phyloP scores from a whole-genome alignment of 2,329 filamentous ascomycete species.

The Alternaria consortialis region DNA sequence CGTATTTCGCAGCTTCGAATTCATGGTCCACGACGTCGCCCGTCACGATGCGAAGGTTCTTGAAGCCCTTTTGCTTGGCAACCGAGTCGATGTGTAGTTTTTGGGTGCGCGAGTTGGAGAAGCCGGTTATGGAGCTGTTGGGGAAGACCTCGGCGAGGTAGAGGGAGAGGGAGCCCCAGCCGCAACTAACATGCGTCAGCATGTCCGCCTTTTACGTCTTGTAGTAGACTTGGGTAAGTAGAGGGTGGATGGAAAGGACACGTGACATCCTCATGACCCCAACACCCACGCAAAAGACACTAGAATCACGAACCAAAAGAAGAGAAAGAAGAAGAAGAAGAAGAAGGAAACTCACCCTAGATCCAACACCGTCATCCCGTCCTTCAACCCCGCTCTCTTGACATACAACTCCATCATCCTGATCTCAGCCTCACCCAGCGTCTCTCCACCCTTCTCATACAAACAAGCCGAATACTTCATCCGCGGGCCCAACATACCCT shows the following conservation, averaged over 20 bases:
- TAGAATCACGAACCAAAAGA: not conserved
- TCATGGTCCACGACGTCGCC: conserved; percentile 73
- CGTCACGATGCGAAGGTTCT: conserved; percentile 70
- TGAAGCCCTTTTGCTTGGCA: conserved; percentile 65
- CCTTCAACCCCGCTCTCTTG: conserved; percentile 65
- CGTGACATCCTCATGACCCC: not conserved
- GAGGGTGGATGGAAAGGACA: not conserved
- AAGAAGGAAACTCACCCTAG: conserved; percentile 59
- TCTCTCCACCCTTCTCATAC: conserved; percentile 65
- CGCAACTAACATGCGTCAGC: conserved; percentile 60
- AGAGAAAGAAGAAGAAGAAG: conserved; percentile 13
- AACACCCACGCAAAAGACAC: not conserved
- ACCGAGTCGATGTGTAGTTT: conserved; percentile 71
- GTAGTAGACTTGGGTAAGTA: not conserved
- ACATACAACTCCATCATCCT: conserved; percentile 72
- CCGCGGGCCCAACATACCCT: conserved; percentile 68
- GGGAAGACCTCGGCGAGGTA: conserved; percentile 73
- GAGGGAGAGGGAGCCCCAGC: conserved; percentile 72
- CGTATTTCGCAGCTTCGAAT: conserved; percentile 66
- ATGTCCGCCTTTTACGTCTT: not conserved
- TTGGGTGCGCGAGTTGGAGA: conserved; percentile 75
- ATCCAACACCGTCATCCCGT: conserved; percentile 70
- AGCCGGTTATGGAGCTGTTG: conserved; percentile 68
- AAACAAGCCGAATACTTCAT: conserved; percentile 78
- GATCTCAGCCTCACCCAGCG: conserved; percentile 71